Conservation (phyloP, 1,284 basidiomycete species). For the Hymenochaete sp. region DNA sequence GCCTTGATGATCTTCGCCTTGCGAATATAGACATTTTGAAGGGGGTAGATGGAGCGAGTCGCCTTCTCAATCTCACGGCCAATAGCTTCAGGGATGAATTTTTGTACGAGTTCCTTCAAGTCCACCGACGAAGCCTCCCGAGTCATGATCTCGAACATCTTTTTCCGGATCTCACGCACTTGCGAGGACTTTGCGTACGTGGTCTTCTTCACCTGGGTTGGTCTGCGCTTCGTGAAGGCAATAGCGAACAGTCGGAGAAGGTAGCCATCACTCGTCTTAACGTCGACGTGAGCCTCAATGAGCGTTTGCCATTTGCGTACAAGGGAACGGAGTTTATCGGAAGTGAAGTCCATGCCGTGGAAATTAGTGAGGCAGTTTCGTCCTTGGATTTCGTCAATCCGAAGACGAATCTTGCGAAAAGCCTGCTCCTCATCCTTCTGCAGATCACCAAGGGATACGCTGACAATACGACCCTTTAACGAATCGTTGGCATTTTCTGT, state of each 20-base stretch:
- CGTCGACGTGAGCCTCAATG: conserved; percentile 97
- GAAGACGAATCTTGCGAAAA: conserved; percentile 99
- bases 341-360: conserved; percentile 99
- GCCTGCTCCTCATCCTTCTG: conserved; percentile 99
- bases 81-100: conserved; percentile 98
- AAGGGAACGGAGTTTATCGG: conserved; percentile 98
- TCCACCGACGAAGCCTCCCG: conserved; percentile 94
- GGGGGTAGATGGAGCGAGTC: conserved; percentile 90
- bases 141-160: conserved; percentile 99
- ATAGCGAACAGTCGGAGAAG: conserved; percentile 98
- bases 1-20: conserved; percentile 98
- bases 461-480: conserved; percentile 93
- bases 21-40: conserved; percentile 97
- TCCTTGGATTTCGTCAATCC: conserved; percentile 96
- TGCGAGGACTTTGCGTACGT: conserved; percentile 96
- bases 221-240: conserved; percentile 97
- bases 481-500: conserved; percentile 98
- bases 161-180: conserved; percentile 95
- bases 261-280: conserved; percentile 99
- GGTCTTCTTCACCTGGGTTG: conserved; percentile 97
- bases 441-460: conserved; percentile 95
- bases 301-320: conserved; percentile 99
- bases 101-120: conserved; percentile 96
- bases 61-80: conserved; percentile 99
- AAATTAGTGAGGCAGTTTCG: conserved; percentile 99